Base-by-base conservation (phyloP, 306 rosid genomes). In the Gleditsia sinensis region DNA sequence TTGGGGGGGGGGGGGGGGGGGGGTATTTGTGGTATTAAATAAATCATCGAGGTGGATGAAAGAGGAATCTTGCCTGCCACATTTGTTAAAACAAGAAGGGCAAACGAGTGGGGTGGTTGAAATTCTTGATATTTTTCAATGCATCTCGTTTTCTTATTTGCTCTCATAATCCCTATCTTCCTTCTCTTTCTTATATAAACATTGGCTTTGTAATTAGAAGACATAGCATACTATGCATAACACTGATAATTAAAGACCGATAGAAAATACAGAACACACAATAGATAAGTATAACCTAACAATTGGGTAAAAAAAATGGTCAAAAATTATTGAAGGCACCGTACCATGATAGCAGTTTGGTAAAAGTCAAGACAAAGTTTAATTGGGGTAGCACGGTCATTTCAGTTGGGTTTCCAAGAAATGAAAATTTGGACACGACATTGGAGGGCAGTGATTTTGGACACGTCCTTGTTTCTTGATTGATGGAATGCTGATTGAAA, bases 61-160 rank as follows among this genome's bases (percentile, higher is more conserved):
- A 59, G 33, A 63, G 27, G 77, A 84, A 85, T 78, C 79, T n/a
- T n/a, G n/a, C 86, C 76, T 50, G 19, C 61, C 53, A 63, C 64
- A 45, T 36, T 28, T 42, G 58, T 62, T 71, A 39, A 34, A 72
- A 66, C 53, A 76, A 48, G 12, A 42, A 67, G 57, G 19, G 77
- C 17, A 68, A 79, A 34, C 75, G 80, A 79, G 80, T 75, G 69
- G 80, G 58, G 76, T 78, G 53, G 78, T 78, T 81, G 82, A 78
- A 82, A 66, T 79, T 82, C 69, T 55, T 76, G 69, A 76, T 75
- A 69, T 32, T 55, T 80, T 80, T 80, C 46, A 80, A 56, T 59
- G 79, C 80, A 74, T 78, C 75, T 67, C 56, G 42, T 74, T 69
- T 73, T 82, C 83, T 81, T 67, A 78, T 61, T 71, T 77, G 74